These are phyloP conservation scores for Litsea cubeba DNA, from an alignment of 164 flowering plant genomes.

Conservation along the genomic window DNA sequence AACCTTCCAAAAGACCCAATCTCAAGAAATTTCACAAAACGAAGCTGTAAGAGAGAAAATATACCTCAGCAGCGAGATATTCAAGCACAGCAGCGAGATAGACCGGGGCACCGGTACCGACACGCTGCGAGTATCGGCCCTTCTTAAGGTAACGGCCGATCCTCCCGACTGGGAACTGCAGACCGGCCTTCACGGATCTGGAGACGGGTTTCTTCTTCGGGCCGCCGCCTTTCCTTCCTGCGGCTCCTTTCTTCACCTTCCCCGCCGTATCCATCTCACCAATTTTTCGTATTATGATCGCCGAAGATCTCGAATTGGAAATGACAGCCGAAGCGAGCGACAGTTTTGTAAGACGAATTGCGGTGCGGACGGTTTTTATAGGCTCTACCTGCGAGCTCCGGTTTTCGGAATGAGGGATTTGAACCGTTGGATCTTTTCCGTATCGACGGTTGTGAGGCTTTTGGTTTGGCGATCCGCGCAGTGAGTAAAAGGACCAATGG, in stretches of 20 bases:
- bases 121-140: slow-evolving; percentile 39
- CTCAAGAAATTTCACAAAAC: neutral
- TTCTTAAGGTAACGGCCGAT: slow-evolving; percentile 32
- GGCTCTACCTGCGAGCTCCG: neutral
- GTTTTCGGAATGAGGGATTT: neutral
- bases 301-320: neutral
- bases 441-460: slow-evolving; percentile 10
- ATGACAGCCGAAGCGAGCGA: neutral
- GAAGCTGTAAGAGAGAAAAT: neutral
- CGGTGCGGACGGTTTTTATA: slow-evolving; percentile 1
- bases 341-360: neutral
- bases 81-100: slow-evolving; percentile 55
- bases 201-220: slow-evolving; percentile 34
- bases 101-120: slow-evolving; percentile 74
- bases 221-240: slow-evolving; percentile 27
- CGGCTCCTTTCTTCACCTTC: slow-evolving; percentile 32
- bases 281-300: neutral
- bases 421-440: slow-evolving; percentile 6
- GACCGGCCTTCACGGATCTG: slow-evolving; percentile 27
- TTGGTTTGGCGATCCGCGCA: neutral
- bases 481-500: too few relatives aligned
- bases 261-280: slow-evolving; percentile 21
- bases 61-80: slow-evolving; percentile 67
- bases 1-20: neutral
- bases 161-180: slow-evolving; percentile 36